These are phyloP conservation scores for Teratosphaeriaceae sp. DNA, from an alignment of 2,329 filamentous ascomycete species.

Conservation along the genomic window DNA sequence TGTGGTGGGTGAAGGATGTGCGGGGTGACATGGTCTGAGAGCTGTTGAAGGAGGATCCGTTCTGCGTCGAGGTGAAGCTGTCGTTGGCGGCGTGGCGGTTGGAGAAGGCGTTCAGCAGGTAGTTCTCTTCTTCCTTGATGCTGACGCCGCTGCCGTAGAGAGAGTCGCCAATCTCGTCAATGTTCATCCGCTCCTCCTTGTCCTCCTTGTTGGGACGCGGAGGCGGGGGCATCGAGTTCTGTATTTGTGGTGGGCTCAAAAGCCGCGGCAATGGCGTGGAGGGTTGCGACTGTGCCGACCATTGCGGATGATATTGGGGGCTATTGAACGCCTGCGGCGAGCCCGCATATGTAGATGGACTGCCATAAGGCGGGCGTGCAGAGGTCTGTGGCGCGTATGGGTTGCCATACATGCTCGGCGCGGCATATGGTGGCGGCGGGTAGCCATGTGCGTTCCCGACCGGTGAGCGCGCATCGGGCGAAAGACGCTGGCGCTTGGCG, in stretches of 20 bases:
- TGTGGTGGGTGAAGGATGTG: constrained; percentile 41
- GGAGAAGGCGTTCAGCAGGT: constrained; percentile 42
- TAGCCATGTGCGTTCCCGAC: constrained; percentile 48
- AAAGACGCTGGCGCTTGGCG: constrained; percentile 65
- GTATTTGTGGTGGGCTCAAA: constrained; percentile 9
- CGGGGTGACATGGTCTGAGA: constrained; percentile 29
- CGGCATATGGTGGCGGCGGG: constrained; percentile 16
- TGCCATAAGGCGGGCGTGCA: constrained; percentile 24
- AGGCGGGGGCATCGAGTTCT: constrained; percentile 52
- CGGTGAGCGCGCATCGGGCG: constrained; percentile 58
- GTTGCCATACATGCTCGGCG: constrained; percentile 19
- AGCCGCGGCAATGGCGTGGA: constrained; percentile 5
- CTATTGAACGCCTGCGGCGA: constrained; percentile 28
- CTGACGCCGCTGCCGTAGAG: constrained; percentile 81
- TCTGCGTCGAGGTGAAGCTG: constrained; percentile 28
- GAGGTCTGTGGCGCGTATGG: constrained; percentile 32
- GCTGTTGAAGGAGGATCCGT: constrained; percentile 46
- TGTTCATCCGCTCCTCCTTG: constrained; percentile 52
- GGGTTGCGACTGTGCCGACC: constrained; percentile 13
- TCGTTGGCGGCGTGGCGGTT: constrained; percentile 11
- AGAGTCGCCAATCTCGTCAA: constrained; percentile 76
- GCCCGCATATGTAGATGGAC: constrained; percentile 17
- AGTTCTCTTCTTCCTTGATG: constrained; percentile 78
- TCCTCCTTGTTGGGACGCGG: constrained; percentile 49
- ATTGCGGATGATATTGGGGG: constrained; percentile 19